Evolutionary conservation across 306 rosid genomes (phyloP), one percentile per base, ranked within the genome.

Genomic region (Rubus parviflorus): DNA sequence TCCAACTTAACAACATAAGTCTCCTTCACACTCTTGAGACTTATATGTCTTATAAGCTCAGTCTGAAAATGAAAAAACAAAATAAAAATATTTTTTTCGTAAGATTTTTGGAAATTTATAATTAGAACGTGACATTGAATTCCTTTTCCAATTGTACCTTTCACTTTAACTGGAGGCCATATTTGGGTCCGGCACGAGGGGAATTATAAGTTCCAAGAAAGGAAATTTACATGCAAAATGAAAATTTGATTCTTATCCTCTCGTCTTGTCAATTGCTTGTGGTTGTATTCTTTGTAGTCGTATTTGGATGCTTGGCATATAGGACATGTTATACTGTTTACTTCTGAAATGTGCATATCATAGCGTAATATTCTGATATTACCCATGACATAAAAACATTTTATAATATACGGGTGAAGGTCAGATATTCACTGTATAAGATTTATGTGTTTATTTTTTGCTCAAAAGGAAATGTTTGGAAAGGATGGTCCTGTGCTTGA

Each of bases 391-490:
- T 11, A 20, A 6, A 56, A 73, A 20, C 19, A 58, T 54, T 42
- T 41, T 20, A 56, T 40, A 7, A 7, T 14, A 14, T 17, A 7
- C 38, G n/a, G n/a, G n/a, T n/a, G n/a, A n/a, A n/a, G 8, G 23
- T 60, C 68, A 30, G 4, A 74, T 43, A 17, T 23, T 60, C 46
- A 45, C 35, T 10, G 37, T 48, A 38, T 8, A 0, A 4, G 13
- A 5, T 20, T 15, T 25, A 6, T 38, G 42, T 63, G 46, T 72
- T 56, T 77, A 66, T 66, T 68, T 74, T 38, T 61, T 15, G 8
- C 41, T 45, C 48, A 4, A 56, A 49, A 93, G 97, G 97, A 93
- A 90, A 93, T 91, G 97, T 93, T 93, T 86, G 97, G 98, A 69
- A 93, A 87, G 85, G 96, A 91, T 81, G 93, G 82, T 73, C 84